Evolutionary conservation across 1,139 yeast species (phyloP), one percentile per base, ranked within the genome.

Genomic region (Sugiyamaella sp.): DNA sequence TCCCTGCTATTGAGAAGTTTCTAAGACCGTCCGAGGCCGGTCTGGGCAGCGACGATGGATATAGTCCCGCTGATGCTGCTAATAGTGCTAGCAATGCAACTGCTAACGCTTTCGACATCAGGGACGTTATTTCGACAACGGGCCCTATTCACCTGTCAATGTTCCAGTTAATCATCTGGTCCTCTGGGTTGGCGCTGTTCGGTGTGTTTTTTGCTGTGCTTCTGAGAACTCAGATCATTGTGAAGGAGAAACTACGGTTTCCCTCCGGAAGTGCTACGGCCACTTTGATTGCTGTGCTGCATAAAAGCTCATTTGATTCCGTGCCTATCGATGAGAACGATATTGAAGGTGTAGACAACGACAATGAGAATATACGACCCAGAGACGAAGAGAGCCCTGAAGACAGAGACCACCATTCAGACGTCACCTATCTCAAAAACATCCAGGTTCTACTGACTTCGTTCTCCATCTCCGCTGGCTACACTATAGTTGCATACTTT

Each of bases 261-360:
- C 99, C 99, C 0, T 88, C 96, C 32, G 99, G 99, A 0, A 84
- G 89, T 60, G 98, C 99, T 1, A 93, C 98, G 0, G 98, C 97
- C 0, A 89, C 96, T 1, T 74, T 93, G 63, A 91, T 93, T 22
- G 82, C 95, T 0, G 97, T 93, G 0, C 75, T 93, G 39, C 96
- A 89, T 70, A 85, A 86, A 44, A 81, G 63, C 8, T 58, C 59
- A 6, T 51, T 63, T 42, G 61, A 59, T 27, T 56, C 55, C 9
- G 53, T 46, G 12, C 53, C 52, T 25, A 60, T 60, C 12, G 42
- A 57, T 25, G 57, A 56, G 8, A 55, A 55, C 27, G 55, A 42
- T 22, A 46, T 42, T 9, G 60, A 43, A 5, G 51, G 53, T 10
- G 54, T 53, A 2, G 59, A 29, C 19, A 59, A 53, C 2, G 53